These are phyloP conservation scores for Podila epigama DNA, from an alignment of 192 early-diverging fungal genomes.

Conservation along the genomic window DNA sequence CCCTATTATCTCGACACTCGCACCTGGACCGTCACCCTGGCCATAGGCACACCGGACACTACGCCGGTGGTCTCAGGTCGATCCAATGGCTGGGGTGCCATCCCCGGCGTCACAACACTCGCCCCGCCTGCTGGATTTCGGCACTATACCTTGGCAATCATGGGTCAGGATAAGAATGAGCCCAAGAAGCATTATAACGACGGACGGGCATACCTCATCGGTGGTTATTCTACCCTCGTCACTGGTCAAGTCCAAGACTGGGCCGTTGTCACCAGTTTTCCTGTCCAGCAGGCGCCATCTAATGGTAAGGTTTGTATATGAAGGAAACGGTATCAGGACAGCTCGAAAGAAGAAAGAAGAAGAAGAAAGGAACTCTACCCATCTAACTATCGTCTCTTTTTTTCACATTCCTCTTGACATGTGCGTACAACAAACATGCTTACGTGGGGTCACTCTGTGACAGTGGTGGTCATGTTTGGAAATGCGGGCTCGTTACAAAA, in stretches of 20 bases:
- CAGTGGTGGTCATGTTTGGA: slow-evolving; percentile 51
- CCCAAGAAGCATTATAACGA: slow-evolving; percentile 17
- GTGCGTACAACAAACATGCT: too few relatives aligned
- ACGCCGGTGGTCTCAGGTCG: slow-evolving; percentile 15
- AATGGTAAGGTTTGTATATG: slow-evolving; percentile 22
- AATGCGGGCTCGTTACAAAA: slow-evolving; percentile 11
- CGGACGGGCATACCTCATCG: slow-evolving; percentile 27
- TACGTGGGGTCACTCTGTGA: not conserved
- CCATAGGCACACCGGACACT: slow-evolving; percentile 29
- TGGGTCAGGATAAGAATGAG: slow-evolving; percentile 24
- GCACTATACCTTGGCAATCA: slow-evolving; percentile 25
- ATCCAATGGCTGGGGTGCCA: slow-evolving; percentile 30
- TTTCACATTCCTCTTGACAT: not conserved
- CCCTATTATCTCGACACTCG: slow-evolving; percentile 46
- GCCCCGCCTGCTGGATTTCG: slow-evolving; percentile 37
- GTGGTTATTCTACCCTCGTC: slow-evolving; percentile 33
- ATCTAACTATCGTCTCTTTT: not conserved
- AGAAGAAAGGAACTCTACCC: not conserved
- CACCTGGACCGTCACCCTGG: slow-evolving; percentile 26
- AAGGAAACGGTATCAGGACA: too few relatives aligned
- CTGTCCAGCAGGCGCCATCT: slow-evolving; percentile 41
- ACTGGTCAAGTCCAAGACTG: slow-evolving; percentile 34
- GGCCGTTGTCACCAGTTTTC: slow-evolving; percentile 32
- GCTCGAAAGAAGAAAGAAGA: not conserved
- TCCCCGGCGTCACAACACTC: slow-evolving; percentile 12